Conservation (phyloP, 2,329 filamentous ascomycete genomes). For the Aspergillus piperis region DNA sequence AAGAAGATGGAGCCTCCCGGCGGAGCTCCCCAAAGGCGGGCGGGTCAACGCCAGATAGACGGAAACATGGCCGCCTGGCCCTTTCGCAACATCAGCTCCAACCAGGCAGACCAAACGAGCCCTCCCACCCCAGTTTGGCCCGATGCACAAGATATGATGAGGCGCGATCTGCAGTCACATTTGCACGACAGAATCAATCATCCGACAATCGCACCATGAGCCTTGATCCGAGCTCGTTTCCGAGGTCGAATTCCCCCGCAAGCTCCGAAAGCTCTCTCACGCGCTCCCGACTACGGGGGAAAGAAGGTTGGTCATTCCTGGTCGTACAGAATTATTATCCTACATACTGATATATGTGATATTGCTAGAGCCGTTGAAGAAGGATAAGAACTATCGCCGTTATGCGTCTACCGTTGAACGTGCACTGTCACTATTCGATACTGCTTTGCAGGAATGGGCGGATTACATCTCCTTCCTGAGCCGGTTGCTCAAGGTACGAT, state of each 20-base stretch:
- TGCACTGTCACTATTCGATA: slow-evolving; percentile 86
- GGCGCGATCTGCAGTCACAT: slow-evolving; percentile 20
- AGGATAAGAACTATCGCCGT: slow-evolving; percentile 73
- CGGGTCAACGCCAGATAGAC: slow-evolving; percentile 7
- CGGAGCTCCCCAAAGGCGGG: slow-evolving; percentile 5
- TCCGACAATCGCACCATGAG: slow-evolving; percentile 43
- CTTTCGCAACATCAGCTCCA: background rate
- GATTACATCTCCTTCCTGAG: slow-evolving; percentile 98
- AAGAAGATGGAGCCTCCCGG: slow-evolving; percentile 1
- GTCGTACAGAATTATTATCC: background rate
- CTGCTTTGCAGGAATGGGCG: slow-evolving; percentile 94
- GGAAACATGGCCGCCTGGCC: slow-evolving; percentile 9
- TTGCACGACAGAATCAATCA: slow-evolving; percentile 23
- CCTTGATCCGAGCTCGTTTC: slow-evolving; percentile 45
- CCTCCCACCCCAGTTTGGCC: slow-evolving; percentile 14
- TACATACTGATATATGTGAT: background rate
- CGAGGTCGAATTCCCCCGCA: slow-evolving; percentile 65
- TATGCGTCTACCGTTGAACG: slow-evolving; percentile 89
- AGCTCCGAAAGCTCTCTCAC: slow-evolving; percentile 81
- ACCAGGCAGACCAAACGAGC: slow-evolving; percentile 1
- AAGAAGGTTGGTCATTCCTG: slow-evolving; percentile 64
- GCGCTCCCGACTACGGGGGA: slow-evolving; percentile 74
- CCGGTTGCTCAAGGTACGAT: slow-evolving; percentile 76
- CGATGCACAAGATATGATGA: slow-evolving; percentile 41
- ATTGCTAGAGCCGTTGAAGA: slow-evolving; percentile 44